Conservation (phyloP, 2,329 filamentous ascomycete genomes). For the Diplodia intermedia region DNA sequence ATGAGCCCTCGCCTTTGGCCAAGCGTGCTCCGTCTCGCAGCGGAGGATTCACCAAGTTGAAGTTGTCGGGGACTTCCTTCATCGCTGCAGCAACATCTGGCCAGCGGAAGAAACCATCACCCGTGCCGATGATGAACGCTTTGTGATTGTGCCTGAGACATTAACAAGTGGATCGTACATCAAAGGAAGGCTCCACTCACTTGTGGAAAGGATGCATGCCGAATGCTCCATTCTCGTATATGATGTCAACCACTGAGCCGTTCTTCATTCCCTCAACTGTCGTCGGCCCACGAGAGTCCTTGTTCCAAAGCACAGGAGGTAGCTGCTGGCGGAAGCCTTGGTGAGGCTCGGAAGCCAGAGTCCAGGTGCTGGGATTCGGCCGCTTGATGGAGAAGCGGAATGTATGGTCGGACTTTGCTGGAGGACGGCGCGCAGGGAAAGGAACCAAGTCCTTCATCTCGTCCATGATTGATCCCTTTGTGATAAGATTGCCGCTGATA, state of each 20-base stretch:
- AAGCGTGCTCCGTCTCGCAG: slow-evolving; percentile 57
- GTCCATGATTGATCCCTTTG: slow-evolving; percentile 49
- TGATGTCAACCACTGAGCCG: slow-evolving; percentile 3
- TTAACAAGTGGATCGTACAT: not conserved
- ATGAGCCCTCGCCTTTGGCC: slow-evolving; percentile 38
- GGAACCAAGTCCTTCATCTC: slow-evolving; percentile 53
- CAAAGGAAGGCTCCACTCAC: slow-evolving; percentile 37
- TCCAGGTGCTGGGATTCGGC: not conserved
- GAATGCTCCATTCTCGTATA: slow-evolving; percentile 37
- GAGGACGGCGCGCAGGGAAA: slow-evolving; percentile 53
- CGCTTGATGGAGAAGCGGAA: slow-evolving; percentile 47
- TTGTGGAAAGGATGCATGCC: slow-evolving; percentile 45
- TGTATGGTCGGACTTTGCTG: slow-evolving; percentile 55
- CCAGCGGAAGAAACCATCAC: slow-evolving; percentile 58
- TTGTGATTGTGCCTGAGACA: slow-evolving; percentile 65
- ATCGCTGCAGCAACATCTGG: slow-evolving; percentile 61
- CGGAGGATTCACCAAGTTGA: slow-evolving; percentile 65
- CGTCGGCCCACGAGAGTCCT: not conserved
- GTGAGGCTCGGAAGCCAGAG: not conserved
- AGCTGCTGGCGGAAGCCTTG: slow-evolving; percentile 11
- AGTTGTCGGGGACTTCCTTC: slow-evolving; percentile 53
- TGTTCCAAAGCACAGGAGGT: slow-evolving; percentile 3
- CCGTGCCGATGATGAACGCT: slow-evolving; percentile 63
- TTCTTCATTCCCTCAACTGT: slow-evolving; percentile 25
- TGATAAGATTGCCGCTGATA: slow-evolving; percentile 55